These are phyloP conservation scores for Blastocystis sp. DNA, from an alignment of 352 stramenopile genomes.

Conservation along the genomic window DNA sequence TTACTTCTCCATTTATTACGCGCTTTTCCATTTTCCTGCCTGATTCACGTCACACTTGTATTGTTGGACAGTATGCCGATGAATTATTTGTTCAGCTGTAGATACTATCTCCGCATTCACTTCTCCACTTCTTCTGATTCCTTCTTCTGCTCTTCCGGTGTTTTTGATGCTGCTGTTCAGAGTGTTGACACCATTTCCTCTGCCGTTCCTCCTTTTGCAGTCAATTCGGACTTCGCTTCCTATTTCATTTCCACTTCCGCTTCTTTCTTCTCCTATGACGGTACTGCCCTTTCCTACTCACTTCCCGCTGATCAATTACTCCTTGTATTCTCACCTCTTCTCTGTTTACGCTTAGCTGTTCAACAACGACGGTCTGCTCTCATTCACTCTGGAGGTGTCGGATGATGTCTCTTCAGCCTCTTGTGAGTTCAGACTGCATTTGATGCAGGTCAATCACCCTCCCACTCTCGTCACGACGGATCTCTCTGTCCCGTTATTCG, in stretches of 20 bases:
- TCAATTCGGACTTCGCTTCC: neutral
- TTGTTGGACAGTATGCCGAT: constrained; percentile 14
- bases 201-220: constrained; percentile 7
- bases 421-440: constrained; percentile 2
- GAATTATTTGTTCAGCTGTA: neutral
- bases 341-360: neutral
- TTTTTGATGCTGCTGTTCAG: neutral
- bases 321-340: neutral
- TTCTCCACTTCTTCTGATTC: neutral
- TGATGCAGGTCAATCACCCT: neutral
- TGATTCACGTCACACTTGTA: neutral
- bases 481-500: neutral
- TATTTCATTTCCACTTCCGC: neutral
- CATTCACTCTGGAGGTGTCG: neutral
- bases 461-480: neutral
- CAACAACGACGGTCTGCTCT: neutral
- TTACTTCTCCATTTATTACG: neutral
- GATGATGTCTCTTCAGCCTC: neutral
- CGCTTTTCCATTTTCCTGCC: neutral
- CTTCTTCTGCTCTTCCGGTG: neutral
- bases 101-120: neutral
- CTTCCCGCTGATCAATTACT: too few relatives aligned
- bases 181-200: neutral
- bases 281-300: too few relatives aligned
- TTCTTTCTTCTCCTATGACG: too few relatives aligned